Conservation (phyloP, 2,329 filamentous ascomycete species). For the Calonectria naviculata region DNA sequence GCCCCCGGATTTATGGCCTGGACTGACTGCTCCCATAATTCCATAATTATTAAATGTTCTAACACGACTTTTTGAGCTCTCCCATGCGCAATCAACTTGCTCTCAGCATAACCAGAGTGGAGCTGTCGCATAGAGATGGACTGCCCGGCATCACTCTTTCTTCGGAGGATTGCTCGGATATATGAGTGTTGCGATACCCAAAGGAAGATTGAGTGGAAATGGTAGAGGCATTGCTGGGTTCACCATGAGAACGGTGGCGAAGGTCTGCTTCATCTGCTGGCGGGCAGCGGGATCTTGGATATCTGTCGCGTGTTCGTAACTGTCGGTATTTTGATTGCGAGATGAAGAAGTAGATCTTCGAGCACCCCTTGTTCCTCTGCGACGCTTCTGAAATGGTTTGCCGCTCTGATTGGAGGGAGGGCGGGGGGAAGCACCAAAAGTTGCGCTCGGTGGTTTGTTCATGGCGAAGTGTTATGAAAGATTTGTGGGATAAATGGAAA, state of each 20-base stretch:
- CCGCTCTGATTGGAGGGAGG: neutral
- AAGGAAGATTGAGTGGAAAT: constrained; percentile 19
- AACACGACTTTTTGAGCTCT: too few relatives aligned
- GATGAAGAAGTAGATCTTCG: neutral
- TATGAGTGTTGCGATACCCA: constrained; percentile 22
- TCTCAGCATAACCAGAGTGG: neutral
- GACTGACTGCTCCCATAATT: too few relatives aligned
- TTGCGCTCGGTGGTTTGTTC: neutral
- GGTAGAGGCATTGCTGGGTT: constrained; percentile 25
- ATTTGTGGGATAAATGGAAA: neutral
- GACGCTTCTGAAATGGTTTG: neutral
- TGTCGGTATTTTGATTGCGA: neutral
- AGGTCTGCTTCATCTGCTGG: constrained; percentile 31
- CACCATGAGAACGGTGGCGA: constrained; percentile 27
- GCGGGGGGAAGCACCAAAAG: neutral
- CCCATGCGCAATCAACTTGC: neutral
- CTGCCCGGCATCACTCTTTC: neutral
- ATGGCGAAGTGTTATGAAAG: too few relatives aligned
- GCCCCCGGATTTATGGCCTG: too few relatives aligned
- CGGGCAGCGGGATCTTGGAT: constrained; percentile 27
- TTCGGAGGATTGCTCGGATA: constrained; percentile 10
- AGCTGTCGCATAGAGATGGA: neutral
- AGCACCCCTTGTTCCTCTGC: constrained; percentile 10
- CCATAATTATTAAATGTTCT: too few relatives aligned
- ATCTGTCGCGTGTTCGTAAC: neutral